phyloP scores from a whole-genome alignment of 2,329 filamentous ascomycete species.

The Aspergillus intermedius region DNA sequence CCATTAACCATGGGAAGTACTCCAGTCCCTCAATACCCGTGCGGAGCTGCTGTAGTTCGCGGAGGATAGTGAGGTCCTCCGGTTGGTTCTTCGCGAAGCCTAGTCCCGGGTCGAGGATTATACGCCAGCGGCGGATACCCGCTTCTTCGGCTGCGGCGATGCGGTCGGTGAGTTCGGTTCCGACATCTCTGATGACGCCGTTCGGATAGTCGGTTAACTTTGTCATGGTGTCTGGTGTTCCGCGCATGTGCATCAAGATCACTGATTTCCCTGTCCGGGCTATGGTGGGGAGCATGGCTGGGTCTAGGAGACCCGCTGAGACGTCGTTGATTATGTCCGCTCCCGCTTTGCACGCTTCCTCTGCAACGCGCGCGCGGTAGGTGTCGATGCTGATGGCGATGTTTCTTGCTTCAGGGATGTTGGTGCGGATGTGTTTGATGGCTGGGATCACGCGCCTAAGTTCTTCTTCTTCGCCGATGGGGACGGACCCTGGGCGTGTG shows the following conservation, averaged over 20 bases:
- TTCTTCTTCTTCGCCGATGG: conserved; percentile 68
- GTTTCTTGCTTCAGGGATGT: conserved; percentile 54
- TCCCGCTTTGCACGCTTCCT: conserved; percentile 66
- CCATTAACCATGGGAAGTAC: conserved; percentile 81
- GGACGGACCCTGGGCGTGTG: conserved; percentile 67
- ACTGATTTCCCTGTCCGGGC: conserved; percentile 73
- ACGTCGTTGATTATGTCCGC: conserved; percentile 95
- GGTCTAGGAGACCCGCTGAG: conserved; percentile 72
- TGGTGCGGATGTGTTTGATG: conserved; percentile 63
- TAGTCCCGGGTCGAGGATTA: conserved; percentile 87
- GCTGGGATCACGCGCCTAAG: conserved; percentile 69
- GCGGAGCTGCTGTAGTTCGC: conserved; percentile 59
- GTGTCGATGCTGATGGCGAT: conserved; percentile 87
- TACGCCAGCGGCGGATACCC: conserved; percentile 85
- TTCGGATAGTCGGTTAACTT: conserved; percentile 60
- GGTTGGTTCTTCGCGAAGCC: conserved; percentile 81
- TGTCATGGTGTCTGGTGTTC: conserved; percentile 76
- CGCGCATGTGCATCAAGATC: conserved; percentile 88
- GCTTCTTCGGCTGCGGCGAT: conserved; percentile 70
- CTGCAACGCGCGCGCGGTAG: conserved; percentile 77
- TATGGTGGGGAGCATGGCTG: conserved; percentile 73
- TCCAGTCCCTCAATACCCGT: conserved; percentile 26
- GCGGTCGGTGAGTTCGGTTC: conserved; percentile 61
- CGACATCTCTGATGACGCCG: conserved; percentile 61
- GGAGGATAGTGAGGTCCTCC: conserved; percentile 77